Conservation (phyloP, 805 yeast genomes). For the Saccharomycopsis schoenii region DNA sequence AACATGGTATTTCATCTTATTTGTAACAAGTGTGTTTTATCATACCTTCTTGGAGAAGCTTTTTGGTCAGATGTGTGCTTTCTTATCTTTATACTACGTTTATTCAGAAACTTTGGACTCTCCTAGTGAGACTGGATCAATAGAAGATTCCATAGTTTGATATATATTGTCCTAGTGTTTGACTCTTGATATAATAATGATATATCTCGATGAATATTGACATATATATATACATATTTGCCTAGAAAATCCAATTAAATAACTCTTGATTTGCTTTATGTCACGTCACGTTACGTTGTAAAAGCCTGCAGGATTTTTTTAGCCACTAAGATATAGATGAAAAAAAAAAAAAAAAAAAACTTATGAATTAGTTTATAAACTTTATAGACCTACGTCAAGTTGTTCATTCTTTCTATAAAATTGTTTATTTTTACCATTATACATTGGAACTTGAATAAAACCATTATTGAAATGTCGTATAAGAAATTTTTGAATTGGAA, state of each 20-base stretch:
- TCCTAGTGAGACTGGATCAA: background rate
- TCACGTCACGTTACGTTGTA: background rate
- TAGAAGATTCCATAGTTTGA: background rate
- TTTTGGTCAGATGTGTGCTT: slow-evolving; percentile 1
- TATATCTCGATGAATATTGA: background rate
- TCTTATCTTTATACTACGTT: background rate
- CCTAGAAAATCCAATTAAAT: too few species aligned
- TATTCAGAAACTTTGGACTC: background rate
- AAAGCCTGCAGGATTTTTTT: background rate
- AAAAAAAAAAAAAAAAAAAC: too few species aligned
- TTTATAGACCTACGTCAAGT: too few species aligned
- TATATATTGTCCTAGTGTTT: too few species aligned
- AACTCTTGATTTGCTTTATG: background rate
- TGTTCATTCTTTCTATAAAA: too few species aligned
- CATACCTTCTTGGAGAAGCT: slow-evolving; percentile 12
- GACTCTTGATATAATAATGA: too few species aligned
- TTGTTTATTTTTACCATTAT: too few species aligned
- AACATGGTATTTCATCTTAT: slow-evolving; percentile 8
- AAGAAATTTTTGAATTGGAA: background rate
- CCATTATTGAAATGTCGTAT: background rate
- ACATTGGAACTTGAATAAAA: too few species aligned
- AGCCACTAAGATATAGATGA: too few species aligned
- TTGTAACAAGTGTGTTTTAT: slow-evolving; percentile 9
- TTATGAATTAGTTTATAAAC: too few species aligned
- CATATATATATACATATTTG: too few species aligned